phyloP scores from a whole-genome alignment of 2,329 filamentous ascomycete species.

The Alternaria sp. region DNA sequence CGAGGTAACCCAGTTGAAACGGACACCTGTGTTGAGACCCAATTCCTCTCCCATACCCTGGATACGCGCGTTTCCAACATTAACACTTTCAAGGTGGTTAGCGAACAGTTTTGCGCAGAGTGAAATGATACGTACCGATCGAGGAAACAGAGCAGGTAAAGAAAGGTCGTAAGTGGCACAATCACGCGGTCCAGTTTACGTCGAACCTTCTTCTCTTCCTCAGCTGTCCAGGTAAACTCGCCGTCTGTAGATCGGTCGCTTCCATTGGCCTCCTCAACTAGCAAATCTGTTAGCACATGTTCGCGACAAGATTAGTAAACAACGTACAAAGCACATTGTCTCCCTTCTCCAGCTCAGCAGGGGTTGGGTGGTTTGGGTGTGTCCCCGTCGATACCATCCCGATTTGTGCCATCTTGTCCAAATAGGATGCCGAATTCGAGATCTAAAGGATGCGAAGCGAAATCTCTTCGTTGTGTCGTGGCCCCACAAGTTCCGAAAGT shows the following conservation, averaged over 20 bases:
- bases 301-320: background rate
- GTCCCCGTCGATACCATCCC: slow-evolving; percentile 6
- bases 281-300: slow-evolving; percentile 8
- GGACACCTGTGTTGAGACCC: slow-evolving; percentile 52
- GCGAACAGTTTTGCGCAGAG: background rate
- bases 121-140: slow-evolving; percentile 38
- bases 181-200: slow-evolving; percentile 61
- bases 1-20: slow-evolving; percentile 65
- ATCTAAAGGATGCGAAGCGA: slow-evolving; percentile 5
- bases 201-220: slow-evolving; percentile 58
- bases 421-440: background rate
- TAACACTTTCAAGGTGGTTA: slow-evolving; percentile 31
- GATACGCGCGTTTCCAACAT: slow-evolving; percentile 64
- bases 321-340: slow-evolving; percentile 32
- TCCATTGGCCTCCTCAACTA: slow-evolving; percentile 32
- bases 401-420: slow-evolving; percentile 12
- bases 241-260: slow-evolving; percentile 38
- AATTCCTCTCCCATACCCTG: slow-evolving; percentile 60
- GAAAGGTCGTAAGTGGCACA: slow-evolving; percentile 59
- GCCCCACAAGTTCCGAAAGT: slow-evolving; percentile 26
- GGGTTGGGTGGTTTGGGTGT: slow-evolving; percentile 4
- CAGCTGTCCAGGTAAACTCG: slow-evolving; percentile 56
- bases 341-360: slow-evolving; percentile 23
- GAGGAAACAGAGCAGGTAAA: slow-evolving; percentile 62
- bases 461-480: slow-evolving; percentile 14